Base-by-base conservation (phyloP, 192 early-diverging fungal genomes). In the Rhizoclosmatium globosum region DNA sequence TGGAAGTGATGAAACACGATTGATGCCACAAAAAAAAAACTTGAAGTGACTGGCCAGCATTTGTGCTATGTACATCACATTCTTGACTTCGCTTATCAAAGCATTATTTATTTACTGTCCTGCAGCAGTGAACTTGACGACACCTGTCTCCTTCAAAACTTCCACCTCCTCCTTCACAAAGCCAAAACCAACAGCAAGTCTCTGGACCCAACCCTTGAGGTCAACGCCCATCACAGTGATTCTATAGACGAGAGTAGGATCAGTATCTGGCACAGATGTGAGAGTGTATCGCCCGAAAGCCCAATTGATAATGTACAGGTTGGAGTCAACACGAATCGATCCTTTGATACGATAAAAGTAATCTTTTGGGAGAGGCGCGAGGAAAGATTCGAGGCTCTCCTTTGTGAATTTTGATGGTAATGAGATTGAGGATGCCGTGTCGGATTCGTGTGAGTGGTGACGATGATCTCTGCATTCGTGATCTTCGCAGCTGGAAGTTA, bases 281-380 rank as follows among this genome's bases (percentile, higher is more conserved):
- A 81, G 47, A 3, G 74, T 76, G 43, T 71, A 92, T 43, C 95
- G 88, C 19, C 95, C 97, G 89, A 99, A 99, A n/a, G 97, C 96
- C 83, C 95, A 96, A 82, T 99, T 99, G 15, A 99, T 75, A 66
- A 99, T 96, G 64, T 89, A 91, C 6, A 95, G 71, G 11, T 72
- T 42, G 2, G 78, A 77, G 41, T 7, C 50, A 2, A 96, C 80
- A 11, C 92, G 85, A 17, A 97, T 83, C 65, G 96, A 84, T 1
- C 96, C 97, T 79, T 99, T 99, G 72, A 99, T 88, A 39, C 97
- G 91, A 80, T 97, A 99, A 9, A 99, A 89, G 59, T 92, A 89
- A 6, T 97, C 95, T 53, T 92, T 90, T 19, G 90, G 86, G n/a
- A 97, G 78, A 0, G 89, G 82, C n/a, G 75, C 85, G 57, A 97